Conservation (phyloP, 345 rosid genomes). For the Rhodamnia argentea region DNA sequence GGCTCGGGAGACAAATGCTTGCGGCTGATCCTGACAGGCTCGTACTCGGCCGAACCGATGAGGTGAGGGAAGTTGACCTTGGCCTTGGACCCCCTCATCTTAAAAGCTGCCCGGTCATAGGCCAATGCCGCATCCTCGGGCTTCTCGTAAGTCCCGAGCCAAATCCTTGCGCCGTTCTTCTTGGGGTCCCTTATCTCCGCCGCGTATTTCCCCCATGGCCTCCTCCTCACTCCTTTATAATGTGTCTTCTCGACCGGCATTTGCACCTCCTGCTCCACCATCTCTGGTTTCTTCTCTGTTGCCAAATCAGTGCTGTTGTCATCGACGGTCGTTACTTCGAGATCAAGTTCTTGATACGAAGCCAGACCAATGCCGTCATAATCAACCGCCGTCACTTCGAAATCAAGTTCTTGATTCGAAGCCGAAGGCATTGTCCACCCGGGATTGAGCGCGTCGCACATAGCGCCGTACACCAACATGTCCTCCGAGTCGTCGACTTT, state of each 20-base stretch:
- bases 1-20: slow-evolving; percentile 25
- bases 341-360: not conserved
- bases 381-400: not conserved
- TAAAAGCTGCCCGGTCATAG: slow-evolving; percentile 34
- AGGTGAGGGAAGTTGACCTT: slow-evolving; percentile 35
- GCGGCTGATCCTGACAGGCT: slow-evolving; percentile 26
- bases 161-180: slow-evolving; percentile 35
- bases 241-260: slow-evolving; percentile 8
- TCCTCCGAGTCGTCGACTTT: slow-evolving; percentile 25
- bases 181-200: slow-evolving; percentile 50
- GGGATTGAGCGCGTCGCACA: slow-evolving; percentile 12
- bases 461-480: no score
- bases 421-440: slow-evolving; percentile 15
- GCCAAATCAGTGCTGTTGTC: not conserved
- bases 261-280: not conserved
- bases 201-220: slow-evolving; percentile 44
- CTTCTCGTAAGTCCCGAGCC: slow-evolving; percentile 42
- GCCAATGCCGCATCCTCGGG: slow-evolving; percentile 48
- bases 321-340: not conserved
- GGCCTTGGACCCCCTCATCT: slow-evolving; percentile 39
- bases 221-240: slow-evolving; percentile 36
- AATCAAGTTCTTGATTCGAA: not conserved
- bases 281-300: not conserved
- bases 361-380: not conserved
- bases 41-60: slow-evolving; percentile 17